A percentile compares a stretch with the other conserved stretches of the same genome.
These are phyloP conservation scores for Pyrenochaeta sp. DNA, from an alignment of 2,329 filamentous ascomycete genomes.

Conservation along the genomic window DNA sequence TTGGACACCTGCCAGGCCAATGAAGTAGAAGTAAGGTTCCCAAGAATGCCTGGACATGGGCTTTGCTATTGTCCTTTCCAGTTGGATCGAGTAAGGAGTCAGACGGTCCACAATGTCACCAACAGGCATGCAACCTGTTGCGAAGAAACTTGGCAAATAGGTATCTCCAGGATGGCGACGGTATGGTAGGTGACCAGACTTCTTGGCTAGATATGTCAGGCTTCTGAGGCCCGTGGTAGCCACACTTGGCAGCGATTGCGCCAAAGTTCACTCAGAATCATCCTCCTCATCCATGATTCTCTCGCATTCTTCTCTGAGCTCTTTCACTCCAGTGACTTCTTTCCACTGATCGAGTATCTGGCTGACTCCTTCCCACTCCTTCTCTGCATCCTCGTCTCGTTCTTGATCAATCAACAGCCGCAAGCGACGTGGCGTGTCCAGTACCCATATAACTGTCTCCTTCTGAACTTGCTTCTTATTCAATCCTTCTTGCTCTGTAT, in stretches of 20 bases:
- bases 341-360: slow-evolving; percentile 55
- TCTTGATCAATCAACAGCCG: slow-evolving; percentile 67
- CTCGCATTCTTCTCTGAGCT: slow-evolving; percentile 50
- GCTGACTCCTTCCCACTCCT: slow-evolving; percentile 56
- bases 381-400: slow-evolving; percentile 66
- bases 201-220: slow-evolving; percentile 7
- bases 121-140: slow-evolving; percentile 50
- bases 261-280: slow-evolving; percentile 33
- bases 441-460: slow-evolving; percentile 69
- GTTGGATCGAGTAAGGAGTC: slow-evolving; percentile 40
- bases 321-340: slow-evolving; percentile 53
- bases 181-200: slow-evolving; percentile 46
- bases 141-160: slow-evolving; percentile 43
- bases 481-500: slow-evolving; percentile 30
- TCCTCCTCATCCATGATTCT: slow-evolving; percentile 38
- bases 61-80: slow-evolving; percentile 60
- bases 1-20: slow-evolving; percentile 60
- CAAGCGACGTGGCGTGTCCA: slow-evolving; percentile 69
- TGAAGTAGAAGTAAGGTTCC: slow-evolving; percentile 50
- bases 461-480: slow-evolving; percentile 53
- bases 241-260: neutral
- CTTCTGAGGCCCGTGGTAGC: neutral
- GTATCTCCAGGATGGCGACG: slow-evolving; percentile 44
- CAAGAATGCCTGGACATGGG: too few relatives aligned
- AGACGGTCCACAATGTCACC: slow-evolving; percentile 35